Base-by-base conservation (phyloP, 129 eudicot species). In the Logfia minima region DNA sequence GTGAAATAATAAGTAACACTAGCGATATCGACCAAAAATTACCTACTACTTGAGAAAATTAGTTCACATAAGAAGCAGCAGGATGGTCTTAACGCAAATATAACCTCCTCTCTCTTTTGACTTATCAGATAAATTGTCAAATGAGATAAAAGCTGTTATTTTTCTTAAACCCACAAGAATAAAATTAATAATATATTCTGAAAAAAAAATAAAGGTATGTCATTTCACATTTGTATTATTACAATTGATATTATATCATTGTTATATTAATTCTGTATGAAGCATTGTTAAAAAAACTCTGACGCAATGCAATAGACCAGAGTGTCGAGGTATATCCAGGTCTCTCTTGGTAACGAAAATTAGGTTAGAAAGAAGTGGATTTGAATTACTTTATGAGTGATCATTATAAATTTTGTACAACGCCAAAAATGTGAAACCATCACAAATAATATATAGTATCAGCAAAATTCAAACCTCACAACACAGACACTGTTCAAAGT, bases 381-480 rank as follows among this genome's bases (percentile, higher is more conserved):
- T n/a, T 34, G 53, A 22, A 72, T 72, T 13, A 48, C 55, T 48
- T 1, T 48, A 48, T 48, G n/a, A 48, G n/a, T 2, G 55, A 43
- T 41, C 0, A 53, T 72, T 32, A 72, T n/a, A 52, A n/a, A 53
- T 14, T 18, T 11, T 9, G 66, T 18, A 72, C 56, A 55, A 18
- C 29, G 35, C 52, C 8, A 4, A 19, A 19, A 55, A 72, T 32
- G 11, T 9, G 21, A 21, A 56, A 21, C 13, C 53, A n/a, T 72
- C 32, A 55, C 18, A 53, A 72, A 51, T 4, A n/a, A 23, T 4
- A 70, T 22, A 48, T 9, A 48, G 28, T 70, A 70, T 26, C 9
- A 51, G 41, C 64, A 58, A 55, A 45, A 73, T 56, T 21, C 67
- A 59, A 58, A 74, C 78, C 78, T 74, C 41, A 74, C 43, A 74